Evolutionary conservation across 257 asterid genomes (phyloP), one percentile per base, ranked within the genome.

Genomic region (Cruciata laevipes): DNA sequence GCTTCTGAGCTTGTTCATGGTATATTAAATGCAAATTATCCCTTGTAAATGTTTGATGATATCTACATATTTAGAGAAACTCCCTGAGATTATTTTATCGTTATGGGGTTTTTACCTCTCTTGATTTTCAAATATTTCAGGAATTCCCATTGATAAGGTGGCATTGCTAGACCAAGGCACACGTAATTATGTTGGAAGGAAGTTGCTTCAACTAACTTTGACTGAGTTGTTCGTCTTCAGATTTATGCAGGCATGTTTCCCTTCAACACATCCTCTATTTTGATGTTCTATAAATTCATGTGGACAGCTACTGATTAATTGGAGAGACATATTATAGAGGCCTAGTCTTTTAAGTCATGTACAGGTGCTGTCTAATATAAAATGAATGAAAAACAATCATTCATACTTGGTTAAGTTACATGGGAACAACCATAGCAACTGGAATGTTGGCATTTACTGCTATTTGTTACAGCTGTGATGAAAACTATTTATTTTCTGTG

Each of bases 1-100:
- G 86, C 98, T 68, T 79, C 96, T 69, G 96, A 93, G 80, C 90
- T 93, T 70, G 97, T 93, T 75, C 83, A 84, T 68, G 98, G 98
- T 89, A 75, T 47, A 78, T 75, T 78, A 73, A 47, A 72, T 71
- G 65, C 65, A 65, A 60, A 24, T 71, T n/a, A 70, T 24, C 10
- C 47, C 59, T 21, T 30, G 65, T 16, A 42, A 52, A 57, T 27
- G 59, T 61, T 59, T 53, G 20, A 55, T 65, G 23, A 64, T 20
- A 51, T 52, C 32, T 31, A 1, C 9, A 17, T 31, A 7, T 52
- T 17, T 0, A 47, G 40, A 32, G 14, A 5, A 44, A 47, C 6
- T 47, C n/a, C 16, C 53, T 47, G 53, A 47, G n/a, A 47, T 47
- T 47, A 13, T 47, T 14, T 47, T 47, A n/a, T 16, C 53, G 16